These are phyloP conservation scores for Cyberlindnera samutprakarnensis DNA, from an alignment of 805 yeast species.

Conservation along the genomic window DNA sequence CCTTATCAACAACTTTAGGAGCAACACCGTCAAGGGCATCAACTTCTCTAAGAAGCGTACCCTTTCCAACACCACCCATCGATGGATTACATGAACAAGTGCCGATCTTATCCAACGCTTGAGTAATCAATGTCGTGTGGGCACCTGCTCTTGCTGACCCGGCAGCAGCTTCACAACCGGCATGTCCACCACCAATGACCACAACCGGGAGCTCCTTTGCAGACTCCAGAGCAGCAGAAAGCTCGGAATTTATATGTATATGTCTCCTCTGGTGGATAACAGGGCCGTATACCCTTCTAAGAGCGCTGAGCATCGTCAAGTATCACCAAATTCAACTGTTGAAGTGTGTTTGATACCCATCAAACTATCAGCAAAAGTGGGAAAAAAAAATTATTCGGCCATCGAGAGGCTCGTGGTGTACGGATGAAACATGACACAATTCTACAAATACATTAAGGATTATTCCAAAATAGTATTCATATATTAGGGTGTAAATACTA, in stretches of 20 bases:
- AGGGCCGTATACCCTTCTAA: no score
- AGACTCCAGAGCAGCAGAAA: conserved; percentile 6
- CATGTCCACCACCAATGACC: conserved; percentile 97
- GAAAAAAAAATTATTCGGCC: no score
- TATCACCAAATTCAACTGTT: no score
- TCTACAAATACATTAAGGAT: no score
- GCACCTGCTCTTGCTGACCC: conserved; percentile 86
- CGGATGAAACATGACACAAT: not conserved
- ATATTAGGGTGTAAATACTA: not conserved
- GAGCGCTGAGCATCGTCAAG: no score
- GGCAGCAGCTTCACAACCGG: conserved; percentile 96
- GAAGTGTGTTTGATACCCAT: no score
- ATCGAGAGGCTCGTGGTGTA: not conserved
- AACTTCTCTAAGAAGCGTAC: conserved; percentile 83
- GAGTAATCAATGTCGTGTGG: conserved; percentile 67
- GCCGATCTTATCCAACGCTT: conserved; percentile 68
- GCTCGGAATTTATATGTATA: conserved; percentile 19
- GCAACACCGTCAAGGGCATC: conserved; percentile 96
- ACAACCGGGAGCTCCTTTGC: conserved; percentile 49
- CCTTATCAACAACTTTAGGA: conserved; percentile 76
- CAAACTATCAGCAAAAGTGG: no score
- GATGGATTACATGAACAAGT: conserved; percentile 96
- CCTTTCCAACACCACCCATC: conserved; percentile 98
- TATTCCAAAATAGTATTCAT: no score
- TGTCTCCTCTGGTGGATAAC: no score